Base-by-base conservation (phyloP, 345 rosid species). In the Microcos paniculata region DNA sequence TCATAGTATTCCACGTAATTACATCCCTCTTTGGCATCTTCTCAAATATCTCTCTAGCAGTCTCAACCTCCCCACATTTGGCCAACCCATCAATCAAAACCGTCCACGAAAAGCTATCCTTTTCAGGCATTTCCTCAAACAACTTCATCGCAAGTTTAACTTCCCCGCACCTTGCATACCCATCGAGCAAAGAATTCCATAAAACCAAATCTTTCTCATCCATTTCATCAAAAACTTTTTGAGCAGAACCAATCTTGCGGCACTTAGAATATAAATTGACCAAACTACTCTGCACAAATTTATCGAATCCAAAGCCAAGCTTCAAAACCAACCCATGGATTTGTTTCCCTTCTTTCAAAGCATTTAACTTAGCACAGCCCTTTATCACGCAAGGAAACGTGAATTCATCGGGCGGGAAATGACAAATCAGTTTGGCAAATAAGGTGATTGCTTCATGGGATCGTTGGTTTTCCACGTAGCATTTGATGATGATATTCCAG, bases 271-370 rank as follows among this genome's bases (percentile, higher is more conserved):
- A 84, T 80, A 86, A 73, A 40, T 82, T 86, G n/a, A 87, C 87
- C 66, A 89, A 82, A 80, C 90, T 86, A 58, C 88, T 84, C 83
- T 80, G 84, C 46, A 89, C 87, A 78, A 86, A 88, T 80, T 83
- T 87, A 83, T 90, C 87, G 2, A 76, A 73, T 8, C 80, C 77
- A 30, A 84, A 83, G 58, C 89, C 91, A 13, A 84, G 75, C 76
- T 90, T 88, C 70, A 85, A 2, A 26, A 76, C 82, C 80, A 88
- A 73, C 31, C 88, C 92, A 81, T 89, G 92, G 53, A 88, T 78
- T 74, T 88, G 91, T 71, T 72, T 80, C 55, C 94, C 94, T 83
- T 90, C 94, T 42, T 76, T 71, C 6, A 84, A 16, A 7, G 85
- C 88, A 18, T 57, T 30, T 61, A 88, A 75, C 62, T 87, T 83